phyloP scores from a whole-genome alignment of 306 rosid genomes.

The Dalbergia oliveri region DNA sequence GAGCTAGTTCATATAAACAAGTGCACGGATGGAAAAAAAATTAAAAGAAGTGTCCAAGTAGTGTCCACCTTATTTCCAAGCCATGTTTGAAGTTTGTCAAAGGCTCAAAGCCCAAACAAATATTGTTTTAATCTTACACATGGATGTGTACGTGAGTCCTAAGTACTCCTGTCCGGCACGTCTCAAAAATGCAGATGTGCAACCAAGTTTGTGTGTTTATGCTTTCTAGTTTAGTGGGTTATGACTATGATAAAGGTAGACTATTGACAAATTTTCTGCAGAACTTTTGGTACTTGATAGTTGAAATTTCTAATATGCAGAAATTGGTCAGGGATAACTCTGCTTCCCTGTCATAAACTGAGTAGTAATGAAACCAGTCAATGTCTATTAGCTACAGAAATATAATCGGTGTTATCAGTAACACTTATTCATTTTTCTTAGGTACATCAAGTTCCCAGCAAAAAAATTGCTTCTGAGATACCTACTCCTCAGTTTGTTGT shows the following conservation, averaged over 20 bases:
- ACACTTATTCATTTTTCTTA: slow-evolving; percentile 40
- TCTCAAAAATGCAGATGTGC: too few relatives aligned
- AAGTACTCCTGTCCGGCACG: too few relatives aligned
- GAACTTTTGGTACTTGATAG: background rate
- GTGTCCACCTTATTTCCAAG: too few relatives aligned
- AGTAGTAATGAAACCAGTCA: slow-evolving; percentile 26
- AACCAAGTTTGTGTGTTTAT: too few relatives aligned
- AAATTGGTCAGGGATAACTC: slow-evolving; percentile 15
- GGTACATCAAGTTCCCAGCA: slow-evolving; percentile 67
- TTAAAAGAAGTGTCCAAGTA: too few relatives aligned
- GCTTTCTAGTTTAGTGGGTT: slow-evolving; percentile 4
- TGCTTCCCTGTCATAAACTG: background rate
- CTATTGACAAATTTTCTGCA: slow-evolving; percentile 13
- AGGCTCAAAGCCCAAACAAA: too few relatives aligned
- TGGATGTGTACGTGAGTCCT: too few relatives aligned
- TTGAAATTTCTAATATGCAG: slow-evolving; percentile 31
- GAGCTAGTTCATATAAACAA: too few relatives aligned
- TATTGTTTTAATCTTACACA: too few relatives aligned
- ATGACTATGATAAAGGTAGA: background rate
- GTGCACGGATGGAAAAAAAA: too few relatives aligned
- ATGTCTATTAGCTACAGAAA: slow-evolving; percentile 7
- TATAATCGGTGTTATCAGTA: slow-evolving; percentile 21
- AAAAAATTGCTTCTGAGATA: slow-evolving; percentile 75
- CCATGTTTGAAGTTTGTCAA: too few relatives aligned
- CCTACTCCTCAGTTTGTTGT: slow-evolving; percentile 91